Evolutionary conservation across 257 asterid genomes (phyloP).

Genomic region (Rubia yunnanensis): DNA sequence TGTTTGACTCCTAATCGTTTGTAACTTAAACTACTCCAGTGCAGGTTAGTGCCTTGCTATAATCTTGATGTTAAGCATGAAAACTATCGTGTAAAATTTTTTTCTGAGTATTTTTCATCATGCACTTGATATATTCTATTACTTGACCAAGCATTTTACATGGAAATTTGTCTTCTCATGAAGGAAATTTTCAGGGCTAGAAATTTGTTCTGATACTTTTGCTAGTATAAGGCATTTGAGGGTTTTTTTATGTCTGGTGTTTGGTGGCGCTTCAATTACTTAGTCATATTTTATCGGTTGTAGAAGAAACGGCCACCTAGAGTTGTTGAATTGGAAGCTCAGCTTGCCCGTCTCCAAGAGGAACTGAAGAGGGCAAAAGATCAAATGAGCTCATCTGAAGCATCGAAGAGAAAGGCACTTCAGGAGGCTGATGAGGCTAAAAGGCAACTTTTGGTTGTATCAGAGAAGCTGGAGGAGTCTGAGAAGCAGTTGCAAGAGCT

Average conservation of each 20-base stretch:
- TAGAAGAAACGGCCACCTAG: slow-evolving; percentile 56
- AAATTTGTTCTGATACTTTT: too few relatives aligned
- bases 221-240: neutral
- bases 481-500: slow-evolving; percentile 57
- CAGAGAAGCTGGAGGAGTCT: slow-evolving; percentile 54
- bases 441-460: slow-evolving; percentile 45
- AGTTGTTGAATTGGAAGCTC: slow-evolving; percentile 55
- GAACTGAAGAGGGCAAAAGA: slow-evolving; percentile 67
- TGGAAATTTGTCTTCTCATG: too few relatives aligned
- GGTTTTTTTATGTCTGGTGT: neutral
- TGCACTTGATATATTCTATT: too few relatives aligned
- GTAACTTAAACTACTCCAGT: too few relatives aligned
- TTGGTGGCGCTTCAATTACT: neutral
- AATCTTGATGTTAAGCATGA: too few relatives aligned
- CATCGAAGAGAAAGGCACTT: slow-evolving; percentile 53
- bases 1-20: too few relatives aligned
- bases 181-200: too few relatives aligned
- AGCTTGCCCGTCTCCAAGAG: slow-evolving; percentile 61
- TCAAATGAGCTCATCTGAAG: slow-evolving; percentile 61
- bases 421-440: slow-evolving; percentile 68
- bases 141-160: too few relatives aligned
- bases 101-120: too few relatives aligned
- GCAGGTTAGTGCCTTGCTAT: too few relatives aligned
- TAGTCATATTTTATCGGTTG: neutral
- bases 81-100: too few relatives aligned